These are phyloP conservation scores for Sabuloglossum arenarium DNA, from an alignment of 495 filamentous ascomycete species.

Conservation along the genomic window DNA sequence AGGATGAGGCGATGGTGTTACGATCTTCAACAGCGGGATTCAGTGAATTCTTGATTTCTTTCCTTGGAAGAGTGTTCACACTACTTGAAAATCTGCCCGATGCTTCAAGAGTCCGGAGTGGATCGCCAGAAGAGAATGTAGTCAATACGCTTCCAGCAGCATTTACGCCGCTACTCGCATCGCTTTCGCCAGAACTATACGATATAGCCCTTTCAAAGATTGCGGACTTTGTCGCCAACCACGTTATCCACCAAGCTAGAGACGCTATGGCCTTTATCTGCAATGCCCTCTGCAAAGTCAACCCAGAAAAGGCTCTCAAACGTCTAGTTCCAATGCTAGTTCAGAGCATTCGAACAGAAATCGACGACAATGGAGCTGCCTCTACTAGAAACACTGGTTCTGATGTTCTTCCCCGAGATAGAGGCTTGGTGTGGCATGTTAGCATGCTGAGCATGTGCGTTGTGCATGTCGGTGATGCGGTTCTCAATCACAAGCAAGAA, in stretches of 20 bases:
- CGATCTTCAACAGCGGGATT: constrained; percentile 93
- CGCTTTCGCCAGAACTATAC: constrained; percentile 82
- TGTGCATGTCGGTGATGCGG: constrained; percentile 79
- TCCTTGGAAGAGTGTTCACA: constrained; percentile 87
- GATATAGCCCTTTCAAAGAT: constrained; percentile 84
- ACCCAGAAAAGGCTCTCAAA: constrained; percentile 78
- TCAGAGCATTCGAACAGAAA: constrained; percentile 82
- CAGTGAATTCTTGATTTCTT: constrained; percentile 72
- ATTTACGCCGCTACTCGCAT: constrained; percentile 74
- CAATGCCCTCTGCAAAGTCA: constrained; percentile 85
- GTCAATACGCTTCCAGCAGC: constrained; percentile 90
- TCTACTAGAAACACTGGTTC: constrained; percentile 84
- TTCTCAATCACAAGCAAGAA: constrained; percentile 69
- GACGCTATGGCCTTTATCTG: constrained; percentile 99
- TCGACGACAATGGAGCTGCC: constrained; percentile 91
- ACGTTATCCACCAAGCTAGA: constrained; percentile 91
- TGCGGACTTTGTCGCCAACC: constrained; percentile 74
- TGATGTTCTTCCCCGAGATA: constrained; percentile 80
- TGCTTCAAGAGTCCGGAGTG: constrained; percentile 61
- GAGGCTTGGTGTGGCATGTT: constrained; percentile 88
- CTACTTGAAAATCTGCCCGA: constrained; percentile 90
- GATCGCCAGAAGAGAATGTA: constrained; percentile 89
- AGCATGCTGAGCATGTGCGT: constrained; percentile 97
- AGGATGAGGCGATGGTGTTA: constrained; percentile 73
- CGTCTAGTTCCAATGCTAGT: constrained; percentile 76